These are phyloP conservation scores for Epichloe baconii DNA, from an alignment of 2,329 filamentous ascomycete species.

Conservation along the genomic window DNA sequence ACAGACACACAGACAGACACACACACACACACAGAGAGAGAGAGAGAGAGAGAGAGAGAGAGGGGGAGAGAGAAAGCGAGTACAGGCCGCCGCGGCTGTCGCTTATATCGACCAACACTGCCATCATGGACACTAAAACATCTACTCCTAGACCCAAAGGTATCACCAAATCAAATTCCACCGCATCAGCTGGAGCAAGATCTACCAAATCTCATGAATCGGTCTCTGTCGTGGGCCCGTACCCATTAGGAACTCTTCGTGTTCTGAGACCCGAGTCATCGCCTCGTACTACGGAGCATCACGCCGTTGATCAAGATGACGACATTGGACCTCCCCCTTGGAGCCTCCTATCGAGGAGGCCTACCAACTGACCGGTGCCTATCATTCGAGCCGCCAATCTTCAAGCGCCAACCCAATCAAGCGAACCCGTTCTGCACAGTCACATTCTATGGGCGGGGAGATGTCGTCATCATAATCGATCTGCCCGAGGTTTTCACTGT, in stretches of 20 bases:
- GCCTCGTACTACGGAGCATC: conserved; percentile 1
- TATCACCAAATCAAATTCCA: conserved; percentile 25
- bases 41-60: too few species aligned
- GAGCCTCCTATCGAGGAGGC: conserved; percentile 11
- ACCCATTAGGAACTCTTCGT: conserved; percentile 30
- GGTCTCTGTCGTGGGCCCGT: conserved; percentile 24
- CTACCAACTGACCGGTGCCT: background rate
- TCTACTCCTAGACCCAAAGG: conserved; percentile 11
- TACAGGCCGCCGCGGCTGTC: background rate
- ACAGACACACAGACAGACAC: too few species aligned
- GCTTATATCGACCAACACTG: background rate
- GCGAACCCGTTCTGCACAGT: conserved; percentile 7
- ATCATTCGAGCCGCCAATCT: background rate
- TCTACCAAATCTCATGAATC: conserved; percentile 25
- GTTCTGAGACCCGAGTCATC: conserved; percentile 19
- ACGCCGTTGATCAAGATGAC: conserved; percentile 9
- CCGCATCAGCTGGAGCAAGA: conserved; percentile 10
- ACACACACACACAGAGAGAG: too few species aligned
- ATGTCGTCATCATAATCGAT: conserved; percentile 39
- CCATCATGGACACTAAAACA: conserved; percentile 14
- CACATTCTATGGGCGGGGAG: conserved; percentile 27
- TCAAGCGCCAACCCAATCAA: conserved; percentile 1
- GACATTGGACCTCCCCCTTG: conserved; percentile 17
- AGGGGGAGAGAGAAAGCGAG: background rate
- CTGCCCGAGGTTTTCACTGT: conserved; percentile 38